These are phyloP conservation scores for Backusella macrospora DNA, from an alignment of 192 early-diverging fungal genomes.

Conservation along the genomic window DNA sequence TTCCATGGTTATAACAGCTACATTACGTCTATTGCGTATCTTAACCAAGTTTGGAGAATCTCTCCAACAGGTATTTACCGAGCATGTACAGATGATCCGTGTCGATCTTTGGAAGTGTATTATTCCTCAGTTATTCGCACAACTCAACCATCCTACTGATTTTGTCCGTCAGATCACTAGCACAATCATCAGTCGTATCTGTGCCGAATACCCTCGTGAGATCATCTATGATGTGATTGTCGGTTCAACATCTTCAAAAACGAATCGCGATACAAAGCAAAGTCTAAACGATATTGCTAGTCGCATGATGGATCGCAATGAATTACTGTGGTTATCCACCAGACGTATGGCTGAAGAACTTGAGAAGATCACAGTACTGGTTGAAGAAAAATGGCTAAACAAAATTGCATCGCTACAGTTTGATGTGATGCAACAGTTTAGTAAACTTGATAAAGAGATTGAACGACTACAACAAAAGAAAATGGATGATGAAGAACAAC, in stretches of 20 bases:
- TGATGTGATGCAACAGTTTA: slow-evolving; percentile 58
- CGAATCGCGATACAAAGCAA: slow-evolving; percentile 41
- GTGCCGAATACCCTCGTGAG: slow-evolving; percentile 58
- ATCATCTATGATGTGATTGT: slow-evolving; percentile 71
- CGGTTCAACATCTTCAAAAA: slow-evolving; percentile 49
- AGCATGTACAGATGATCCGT: slow-evolving; percentile 43
- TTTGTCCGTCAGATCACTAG: slow-evolving; percentile 56
- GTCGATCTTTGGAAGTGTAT: slow-evolving; percentile 64
- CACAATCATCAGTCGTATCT: slow-evolving; percentile 64
- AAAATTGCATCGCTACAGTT: slow-evolving; percentile 59
- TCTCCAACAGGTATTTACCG: slow-evolving; percentile 48
- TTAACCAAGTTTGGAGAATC: slow-evolving; percentile 63
- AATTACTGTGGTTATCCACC: slow-evolving; percentile 55
- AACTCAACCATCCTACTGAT: slow-evolving; percentile 64
- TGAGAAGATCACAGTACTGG: slow-evolving; percentile 72
- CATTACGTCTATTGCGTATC: slow-evolving; percentile 63
- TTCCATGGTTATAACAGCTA: slow-evolving; percentile 52
- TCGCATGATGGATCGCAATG: slow-evolving; percentile 42
- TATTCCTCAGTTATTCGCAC: slow-evolving; percentile 76
- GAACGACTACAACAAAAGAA: slow-evolving; percentile 50
- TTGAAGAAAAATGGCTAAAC: slow-evolving; percentile 84
- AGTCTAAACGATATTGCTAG: slow-evolving; percentile 43
- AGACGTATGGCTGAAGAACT: slow-evolving; percentile 62
- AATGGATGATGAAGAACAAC: slow-evolving; percentile 41
- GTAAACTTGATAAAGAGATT: slow-evolving; percentile 60